These are phyloP conservation scores for Discostella stelligeroides DNA, from an alignment of 108 stramenopile genomes.

Conservation along the genomic window DNA sequence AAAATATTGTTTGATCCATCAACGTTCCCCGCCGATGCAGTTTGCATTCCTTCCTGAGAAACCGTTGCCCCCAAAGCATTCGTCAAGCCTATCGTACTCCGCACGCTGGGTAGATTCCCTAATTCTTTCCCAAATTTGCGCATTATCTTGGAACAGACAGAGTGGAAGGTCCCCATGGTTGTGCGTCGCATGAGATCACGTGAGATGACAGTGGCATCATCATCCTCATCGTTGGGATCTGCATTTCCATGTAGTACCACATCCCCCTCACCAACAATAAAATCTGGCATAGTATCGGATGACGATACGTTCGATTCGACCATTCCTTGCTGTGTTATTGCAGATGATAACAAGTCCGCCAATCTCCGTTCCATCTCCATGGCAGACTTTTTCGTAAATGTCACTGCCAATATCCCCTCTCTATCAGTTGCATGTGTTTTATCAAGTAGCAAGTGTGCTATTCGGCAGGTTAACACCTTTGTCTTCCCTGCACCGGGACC, in stretches of 20 bases:
- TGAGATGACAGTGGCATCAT: neutral
- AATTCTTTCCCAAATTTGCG: conserved; percentile 68
- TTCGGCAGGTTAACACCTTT: conserved; percentile 83
- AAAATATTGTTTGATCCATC: no score
- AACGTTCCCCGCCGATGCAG: neutral
- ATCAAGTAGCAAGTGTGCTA: conserved; percentile 77
- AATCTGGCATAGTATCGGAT: no score
- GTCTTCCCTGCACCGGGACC: conserved; percentile 95
- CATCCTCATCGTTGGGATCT: conserved; percentile 22
- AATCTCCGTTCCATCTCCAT: conserved; percentile 86
- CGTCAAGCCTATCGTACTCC: conserved; percentile 16
- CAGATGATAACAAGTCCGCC: conserved; percentile 45
- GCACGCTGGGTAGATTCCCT: conserved; percentile 57
- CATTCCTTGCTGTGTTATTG: no score
- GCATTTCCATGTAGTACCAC: conserved; percentile 37
- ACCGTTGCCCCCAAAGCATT: no score
- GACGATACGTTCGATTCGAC: no score
- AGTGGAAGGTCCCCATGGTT: conserved; percentile 87
- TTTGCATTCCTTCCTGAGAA: no score
- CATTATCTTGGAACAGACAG: conserved; percentile 83
- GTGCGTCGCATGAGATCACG: conserved; percentile 54
- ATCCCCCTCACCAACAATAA: conserved; percentile 2
- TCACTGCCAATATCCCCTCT: conserved; percentile 81
- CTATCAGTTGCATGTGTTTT: no score
- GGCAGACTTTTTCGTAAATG: conserved; percentile 93